These are phyloP conservation scores for Tolypocladium endophyticum DNA, from an alignment of 2,329 filamentous ascomycete genomes.

Conservation along the genomic window DNA sequence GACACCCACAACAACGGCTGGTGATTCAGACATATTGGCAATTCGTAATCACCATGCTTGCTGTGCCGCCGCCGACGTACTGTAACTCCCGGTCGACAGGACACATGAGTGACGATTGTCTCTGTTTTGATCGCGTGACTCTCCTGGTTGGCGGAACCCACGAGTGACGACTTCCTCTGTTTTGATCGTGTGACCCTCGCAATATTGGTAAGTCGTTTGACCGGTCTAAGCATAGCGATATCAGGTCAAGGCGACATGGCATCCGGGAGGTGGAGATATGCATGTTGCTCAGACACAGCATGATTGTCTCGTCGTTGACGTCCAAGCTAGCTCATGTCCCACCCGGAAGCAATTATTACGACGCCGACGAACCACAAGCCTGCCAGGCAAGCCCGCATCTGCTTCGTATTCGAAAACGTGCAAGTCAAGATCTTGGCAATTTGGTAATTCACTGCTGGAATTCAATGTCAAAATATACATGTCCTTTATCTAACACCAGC, in stretches of 20 bases:
- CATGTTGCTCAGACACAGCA: background rate
- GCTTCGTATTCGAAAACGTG: too few species aligned
- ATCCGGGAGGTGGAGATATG: background rate
- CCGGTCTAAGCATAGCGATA: background rate
- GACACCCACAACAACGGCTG: background rate
- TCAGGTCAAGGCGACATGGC: background rate
- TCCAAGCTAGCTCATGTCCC: background rate
- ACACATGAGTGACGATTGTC: background rate
- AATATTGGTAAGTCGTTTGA: too few species aligned
- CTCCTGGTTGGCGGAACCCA: background rate
- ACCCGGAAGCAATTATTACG: background rate
- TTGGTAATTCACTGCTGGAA: slow-evolving; percentile 9
- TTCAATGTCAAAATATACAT: slow-evolving; percentile 21
- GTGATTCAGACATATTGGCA: background rate
- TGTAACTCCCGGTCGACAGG: background rate
- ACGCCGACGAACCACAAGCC: background rate
- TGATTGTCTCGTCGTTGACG: background rate
- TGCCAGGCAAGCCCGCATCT: background rate
- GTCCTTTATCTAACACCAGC: slow-evolving; percentile 4
- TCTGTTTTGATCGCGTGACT: background rate
- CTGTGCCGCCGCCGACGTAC: background rate
- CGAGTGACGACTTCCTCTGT: background rate
- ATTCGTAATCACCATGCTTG: background rate
- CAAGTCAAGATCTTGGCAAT: background rate
- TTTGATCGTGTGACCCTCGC: background rate